These are phyloP conservation scores for Penicillium digitatum DNA, from an alignment of 2,329 filamentous ascomycete species.

Conservation along the genomic window DNA sequence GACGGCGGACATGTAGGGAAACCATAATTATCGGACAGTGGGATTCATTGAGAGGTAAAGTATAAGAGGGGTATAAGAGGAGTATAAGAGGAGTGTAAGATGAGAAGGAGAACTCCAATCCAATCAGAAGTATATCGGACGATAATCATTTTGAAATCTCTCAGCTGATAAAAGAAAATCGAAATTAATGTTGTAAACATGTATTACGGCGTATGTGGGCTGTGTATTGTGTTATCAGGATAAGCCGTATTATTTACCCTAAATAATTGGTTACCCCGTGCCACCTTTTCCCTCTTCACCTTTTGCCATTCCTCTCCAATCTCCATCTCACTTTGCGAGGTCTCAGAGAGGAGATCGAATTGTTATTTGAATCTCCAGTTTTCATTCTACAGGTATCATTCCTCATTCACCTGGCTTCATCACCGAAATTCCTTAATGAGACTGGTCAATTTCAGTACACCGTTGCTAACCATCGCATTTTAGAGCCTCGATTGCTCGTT, in stretches of 20 bases:
- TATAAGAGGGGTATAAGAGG: too few relatives aligned
- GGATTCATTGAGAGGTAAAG: background rate
- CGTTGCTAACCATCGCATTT: conserved; percentile 4
- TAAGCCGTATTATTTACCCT: conserved; percentile 15
- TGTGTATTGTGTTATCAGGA: conserved; percentile 11
- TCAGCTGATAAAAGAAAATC: conserved; percentile 8
- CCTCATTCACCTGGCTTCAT: background rate
- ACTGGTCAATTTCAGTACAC: background rate
- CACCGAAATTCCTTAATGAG: background rate
- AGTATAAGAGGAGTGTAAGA: background rate
- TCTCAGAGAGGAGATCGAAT: background rate
- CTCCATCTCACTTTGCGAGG: background rate
- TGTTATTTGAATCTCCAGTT: background rate
- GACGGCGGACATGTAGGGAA: background rate
- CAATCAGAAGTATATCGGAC: conserved; percentile 5
- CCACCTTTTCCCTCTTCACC: conserved; percentile 10
- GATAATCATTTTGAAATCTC: conserved; percentile 2
- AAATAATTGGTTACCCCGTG: conserved; percentile 28
- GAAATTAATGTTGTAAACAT: background rate
- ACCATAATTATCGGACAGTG: background rate
- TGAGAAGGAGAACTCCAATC: background rate
- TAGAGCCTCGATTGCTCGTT: conserved; percentile 9
- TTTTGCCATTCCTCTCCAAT: conserved; percentile 8
- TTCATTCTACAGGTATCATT: conserved; percentile 1
- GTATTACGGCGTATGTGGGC: conserved; percentile 2